These are phyloP conservation scores for Apiotrichum laibachii DNA, from an alignment of 1,284 basidiomycete genomes.

Conservation along the genomic window DNA sequence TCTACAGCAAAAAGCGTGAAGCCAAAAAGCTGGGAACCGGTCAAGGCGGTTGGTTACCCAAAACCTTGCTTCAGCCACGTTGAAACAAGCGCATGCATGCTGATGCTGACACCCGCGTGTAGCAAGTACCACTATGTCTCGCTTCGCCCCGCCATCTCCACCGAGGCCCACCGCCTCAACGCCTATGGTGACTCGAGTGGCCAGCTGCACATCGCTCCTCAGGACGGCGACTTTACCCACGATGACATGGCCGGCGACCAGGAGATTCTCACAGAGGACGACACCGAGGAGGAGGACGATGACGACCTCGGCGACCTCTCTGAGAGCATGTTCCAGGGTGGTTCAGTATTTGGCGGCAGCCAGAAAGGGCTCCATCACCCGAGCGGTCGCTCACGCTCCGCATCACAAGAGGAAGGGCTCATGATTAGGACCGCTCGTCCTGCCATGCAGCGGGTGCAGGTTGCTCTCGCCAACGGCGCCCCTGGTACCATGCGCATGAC, in stretches of 20 bases:
- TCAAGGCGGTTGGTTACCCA: too few relatives aligned
- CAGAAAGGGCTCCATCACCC: not conserved
- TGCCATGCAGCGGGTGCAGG: conserved; percentile 11
- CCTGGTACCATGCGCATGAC: conserved; percentile 3
- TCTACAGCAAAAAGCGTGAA: not conserved
- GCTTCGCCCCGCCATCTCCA: conserved; percentile 77
- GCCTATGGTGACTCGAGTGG: conserved; percentile 63
- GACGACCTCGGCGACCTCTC: conserved; percentile 31
- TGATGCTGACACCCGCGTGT: not conserved
- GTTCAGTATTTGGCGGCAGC: not conserved
- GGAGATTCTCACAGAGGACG: conserved; percentile 25
- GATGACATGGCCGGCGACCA: conserved; percentile 17
- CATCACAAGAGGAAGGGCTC: conserved; percentile 12
- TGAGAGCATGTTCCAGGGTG: conserved; percentile 8
- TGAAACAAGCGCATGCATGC: not conserved
- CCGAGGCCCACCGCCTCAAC: conserved; percentile 84
- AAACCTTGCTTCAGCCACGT: not conserved
- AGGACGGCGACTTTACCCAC: conserved; percentile 19
- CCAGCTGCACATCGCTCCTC: conserved; percentile 24
- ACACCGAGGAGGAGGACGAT: conserved; percentile 36
- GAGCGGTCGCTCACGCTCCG: conserved; percentile 11
- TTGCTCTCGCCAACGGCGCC: conserved; percentile 4
- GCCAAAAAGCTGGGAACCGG: not conserved
- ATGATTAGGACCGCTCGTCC: conserved; percentile 18
- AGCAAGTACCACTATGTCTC: conserved; percentile 50